These are phyloP conservation scores for Penicillium crustosum DNA, from an alignment of 2,329 filamentous ascomycete species.

Conservation along the genomic window DNA sequence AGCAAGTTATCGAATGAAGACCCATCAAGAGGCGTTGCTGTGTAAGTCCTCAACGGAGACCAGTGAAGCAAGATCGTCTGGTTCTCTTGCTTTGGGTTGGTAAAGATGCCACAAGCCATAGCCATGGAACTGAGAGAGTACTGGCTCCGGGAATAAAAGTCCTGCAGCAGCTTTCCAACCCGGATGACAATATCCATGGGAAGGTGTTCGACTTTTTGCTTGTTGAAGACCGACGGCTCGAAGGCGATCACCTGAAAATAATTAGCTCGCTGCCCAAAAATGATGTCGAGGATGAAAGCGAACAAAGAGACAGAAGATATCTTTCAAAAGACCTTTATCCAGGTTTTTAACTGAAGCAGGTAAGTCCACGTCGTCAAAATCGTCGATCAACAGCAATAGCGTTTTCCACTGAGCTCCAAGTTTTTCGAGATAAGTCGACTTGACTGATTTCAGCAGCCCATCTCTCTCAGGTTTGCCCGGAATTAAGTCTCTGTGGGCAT, in stretches of 20 bases:
- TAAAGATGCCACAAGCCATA: constrained; percentile 9
- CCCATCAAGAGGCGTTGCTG: not conserved
- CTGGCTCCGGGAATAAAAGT: not conserved
- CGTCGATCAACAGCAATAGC: not conserved
- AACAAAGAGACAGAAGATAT: constrained; percentile 11
- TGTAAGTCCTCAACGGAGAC: constrained; percentile 5
- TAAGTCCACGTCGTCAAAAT: not conserved
- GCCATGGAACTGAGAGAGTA: not conserved
- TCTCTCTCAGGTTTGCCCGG: not conserved
- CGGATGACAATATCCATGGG: constrained; percentile 6
- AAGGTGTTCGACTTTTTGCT: not conserved
- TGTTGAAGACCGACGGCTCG: constrained; percentile 1
- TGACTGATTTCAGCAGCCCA: not conserved
- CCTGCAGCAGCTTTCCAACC: constrained; percentile 3
- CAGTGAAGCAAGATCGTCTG: constrained; percentile 6
- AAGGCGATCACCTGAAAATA: constrained; percentile 5
- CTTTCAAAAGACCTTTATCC: not conserved
- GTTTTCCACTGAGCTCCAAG: constrained; percentile 3
- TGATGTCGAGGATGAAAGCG: not conserved
- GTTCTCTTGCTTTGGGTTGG: constrained; percentile 1
- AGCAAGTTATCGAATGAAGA: not conserved
- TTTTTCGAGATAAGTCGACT: constrained; percentile 1
- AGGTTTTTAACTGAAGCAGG: not conserved
- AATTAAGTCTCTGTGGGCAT: not conserved
- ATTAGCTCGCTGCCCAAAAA: not conserved